phyloP scores from a whole-genome alignment of 768 basidiomycete genomes.

The Artomyces pyxidatus region DNA sequence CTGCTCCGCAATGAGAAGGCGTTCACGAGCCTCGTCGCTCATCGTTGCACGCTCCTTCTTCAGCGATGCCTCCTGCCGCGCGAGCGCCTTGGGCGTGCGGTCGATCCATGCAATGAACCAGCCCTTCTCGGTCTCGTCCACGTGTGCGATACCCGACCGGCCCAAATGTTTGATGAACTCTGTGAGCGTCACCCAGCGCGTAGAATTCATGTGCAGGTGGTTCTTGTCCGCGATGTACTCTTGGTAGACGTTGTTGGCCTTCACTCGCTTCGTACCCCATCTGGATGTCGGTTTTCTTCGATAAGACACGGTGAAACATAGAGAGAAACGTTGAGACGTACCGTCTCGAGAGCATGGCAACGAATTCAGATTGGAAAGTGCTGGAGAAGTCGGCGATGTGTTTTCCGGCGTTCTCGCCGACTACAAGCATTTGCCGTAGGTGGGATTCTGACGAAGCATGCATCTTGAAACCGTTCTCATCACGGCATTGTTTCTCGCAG shows the following conservation, averaged over 20 bases:
- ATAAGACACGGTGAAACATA: too few species aligned
- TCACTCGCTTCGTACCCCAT: conserved; percentile 91
- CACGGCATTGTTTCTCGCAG: conserved; percentile 96
- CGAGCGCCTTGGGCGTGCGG: conserved; percentile 88
- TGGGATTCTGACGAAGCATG: conserved; percentile 85
- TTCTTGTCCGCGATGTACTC: conserved; percentile 93
- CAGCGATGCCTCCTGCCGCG: conserved; percentile 80
- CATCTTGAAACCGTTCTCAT: conserved; percentile 99
- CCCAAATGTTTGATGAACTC: conserved; percentile 92
- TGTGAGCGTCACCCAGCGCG: conserved; percentile 96
- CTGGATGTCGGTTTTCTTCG: too few species aligned
- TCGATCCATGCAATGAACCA: conserved; percentile 98
- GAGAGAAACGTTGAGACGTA: too few species aligned
- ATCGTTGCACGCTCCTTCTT: conserved; percentile 90
- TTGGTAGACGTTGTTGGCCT: conserved; percentile 93
- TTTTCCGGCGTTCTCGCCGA: conserved; percentile 87
- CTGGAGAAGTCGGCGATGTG: conserved; percentile 88
- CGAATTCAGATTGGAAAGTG: conserved; percentile 88
- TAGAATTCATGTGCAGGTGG: conserved; percentile 98
- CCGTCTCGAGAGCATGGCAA: conserved; percentile 82
- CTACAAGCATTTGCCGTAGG: conserved; percentile 93
- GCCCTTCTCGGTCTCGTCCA: conserved; percentile 98
- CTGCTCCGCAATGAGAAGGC: conserved; percentile 83
- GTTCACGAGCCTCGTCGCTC: conserved; percentile 93
- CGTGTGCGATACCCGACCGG: conserved; percentile 74